Evolutionary conservation across 2,329 filamentous ascomycete genomes (phyloP), one percentile per base, ranked within the genome.

Genomic region (Fonsecaea erecta): DNA sequence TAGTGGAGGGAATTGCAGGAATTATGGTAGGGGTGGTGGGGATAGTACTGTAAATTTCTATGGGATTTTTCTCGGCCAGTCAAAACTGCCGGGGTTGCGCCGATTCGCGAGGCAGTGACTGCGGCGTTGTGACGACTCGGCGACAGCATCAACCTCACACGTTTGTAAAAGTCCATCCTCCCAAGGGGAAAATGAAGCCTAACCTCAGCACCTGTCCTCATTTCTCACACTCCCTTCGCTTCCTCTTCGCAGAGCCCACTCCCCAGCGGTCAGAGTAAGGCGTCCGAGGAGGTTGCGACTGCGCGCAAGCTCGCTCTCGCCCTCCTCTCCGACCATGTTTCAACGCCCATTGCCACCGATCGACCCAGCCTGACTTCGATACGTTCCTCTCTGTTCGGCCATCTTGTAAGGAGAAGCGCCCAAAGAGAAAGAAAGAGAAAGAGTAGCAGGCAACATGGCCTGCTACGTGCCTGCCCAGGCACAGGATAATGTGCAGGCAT

Each of bases 401-500:
- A 52, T 34, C 21, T 14, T 67, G 52, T 60, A 30, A 24, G 37
- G 21, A 60, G 8, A n/a, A 40, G n/a, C n/a, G n/a, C n/a, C n/a
- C n/a, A n/a, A 18, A 18, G 5, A 14, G 30, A 56, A 40, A 12
- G 30, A 40, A 8, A 14, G n/a, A 12, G 32, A 43, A n/a, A 26
- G 16, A 48, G 28, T 64, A 46, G 60, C 64, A 63, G 59, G 58
- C 57, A 55, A 58, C 53, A 64, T 66, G 64, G 59, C 64, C 3
- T 62, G 51, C 3, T 69, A 64, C 52, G 18, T 43, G 43, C 28
- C 28, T 52, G n/a, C 52, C 24, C 63, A 64, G 51, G 53, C 64
- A 53, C 67, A 68, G 54, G 67, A 67, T 26, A 55, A 69, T 57
- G 64, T 64, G 52, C 52, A 63, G 43, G 61, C 54, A 54, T 61